Base-by-base conservation (phyloP, 768 basidiomycete species). In the Hemileccinum rubropunctum region DNA sequence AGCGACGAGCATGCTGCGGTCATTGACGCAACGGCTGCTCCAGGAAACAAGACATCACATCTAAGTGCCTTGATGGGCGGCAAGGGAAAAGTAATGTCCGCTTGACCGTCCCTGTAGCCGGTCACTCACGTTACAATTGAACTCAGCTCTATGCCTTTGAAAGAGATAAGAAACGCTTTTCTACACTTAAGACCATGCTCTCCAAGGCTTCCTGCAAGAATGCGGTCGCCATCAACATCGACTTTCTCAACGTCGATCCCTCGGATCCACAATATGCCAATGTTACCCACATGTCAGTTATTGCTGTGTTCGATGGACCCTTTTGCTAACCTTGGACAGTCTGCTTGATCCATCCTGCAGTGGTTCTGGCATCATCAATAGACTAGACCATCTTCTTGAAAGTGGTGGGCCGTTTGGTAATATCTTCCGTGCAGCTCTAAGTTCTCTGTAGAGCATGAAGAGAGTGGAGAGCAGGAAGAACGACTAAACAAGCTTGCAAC, bases 41-140 rank as follows among this genome's bases (percentile, higher is more conserved):
- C 97, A 0, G 97, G 97, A 1, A 99, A 99, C 72, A 99, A 99
- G 72, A 98, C 97, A 2, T 88, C 93, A 8, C 92, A 95, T 68
- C 70, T 98, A 20, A 88, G 90, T 57, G 91, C 94, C 20, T 72
- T 98, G 38, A 91, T 98, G 88, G 64, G 73, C 15, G 86, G 86
- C 57, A 78, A 80, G 64, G 91, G 93, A 60, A 88, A 84, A 70
- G 95, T 92, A 47, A 47, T 9, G 1, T 13, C n/a, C 1, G 7
- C 20, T n/a, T 26, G 6, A 18, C 30, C 44, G 32, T 6, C 20
- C 37, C 41, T 30, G 15, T 1, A 6, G 23, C 7, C 8, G 23
- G 20, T 20, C 26, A 20, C 46, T 54, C 39, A 56, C 34, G n/a
- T 35, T 11, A 10, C 42, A 10, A 42, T 33, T 12, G 37, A n/a